These are phyloP conservation scores for Cercospora canescens DNA, from an alignment of 2,329 filamentous ascomycete species.

Conservation along the genomic window DNA sequence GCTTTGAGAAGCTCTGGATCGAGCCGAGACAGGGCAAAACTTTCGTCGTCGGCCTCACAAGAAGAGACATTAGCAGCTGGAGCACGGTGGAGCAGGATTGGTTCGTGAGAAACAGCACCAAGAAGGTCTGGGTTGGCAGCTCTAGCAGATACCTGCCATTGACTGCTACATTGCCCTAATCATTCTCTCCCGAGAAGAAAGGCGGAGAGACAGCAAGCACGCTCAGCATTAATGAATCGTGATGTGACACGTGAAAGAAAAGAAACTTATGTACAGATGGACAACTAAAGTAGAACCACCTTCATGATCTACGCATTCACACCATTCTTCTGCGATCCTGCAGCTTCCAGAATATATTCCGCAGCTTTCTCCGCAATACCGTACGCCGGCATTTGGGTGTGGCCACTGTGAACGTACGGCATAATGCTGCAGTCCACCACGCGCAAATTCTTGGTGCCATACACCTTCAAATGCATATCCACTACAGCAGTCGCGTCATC, in stretches of 20 bases:
- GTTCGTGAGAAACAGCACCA: slow-evolving; percentile 57
- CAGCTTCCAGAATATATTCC: slow-evolving; percentile 19
- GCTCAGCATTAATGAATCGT: background rate
- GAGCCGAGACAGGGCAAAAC: slow-evolving; percentile 32
- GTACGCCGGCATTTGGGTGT: slow-evolving; percentile 60
- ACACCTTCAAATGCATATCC: slow-evolving; percentile 54
- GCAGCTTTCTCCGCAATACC: slow-evolving; percentile 56
- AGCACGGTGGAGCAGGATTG: slow-evolving; percentile 51
- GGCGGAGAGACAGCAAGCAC: too few relatives aligned
- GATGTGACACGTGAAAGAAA: background rate
- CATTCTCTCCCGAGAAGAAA: too few relatives aligned
- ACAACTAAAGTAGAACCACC: background rate
- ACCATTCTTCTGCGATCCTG: slow-evolving; percentile 1
- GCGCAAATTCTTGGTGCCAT: slow-evolving; percentile 54
- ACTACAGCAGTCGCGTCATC: slow-evolving; percentile 54
- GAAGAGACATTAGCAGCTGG: slow-evolving; percentile 53
- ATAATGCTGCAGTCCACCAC: slow-evolving; percentile 57
- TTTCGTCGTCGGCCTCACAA: slow-evolving; percentile 40
- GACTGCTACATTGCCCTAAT: slow-evolving; percentile 11
- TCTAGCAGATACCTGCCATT: slow-evolving; percentile 56
- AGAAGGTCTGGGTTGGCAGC: slow-evolving; percentile 60
- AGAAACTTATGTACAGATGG: background rate
- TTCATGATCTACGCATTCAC: background rate
- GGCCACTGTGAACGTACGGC: slow-evolving; percentile 52
- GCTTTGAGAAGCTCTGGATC: slow-evolving; percentile 37